These are phyloP conservation scores for Daldinia loculata DNA, from an alignment of 495 filamentous ascomycete species.

Conservation along the genomic window DNA sequence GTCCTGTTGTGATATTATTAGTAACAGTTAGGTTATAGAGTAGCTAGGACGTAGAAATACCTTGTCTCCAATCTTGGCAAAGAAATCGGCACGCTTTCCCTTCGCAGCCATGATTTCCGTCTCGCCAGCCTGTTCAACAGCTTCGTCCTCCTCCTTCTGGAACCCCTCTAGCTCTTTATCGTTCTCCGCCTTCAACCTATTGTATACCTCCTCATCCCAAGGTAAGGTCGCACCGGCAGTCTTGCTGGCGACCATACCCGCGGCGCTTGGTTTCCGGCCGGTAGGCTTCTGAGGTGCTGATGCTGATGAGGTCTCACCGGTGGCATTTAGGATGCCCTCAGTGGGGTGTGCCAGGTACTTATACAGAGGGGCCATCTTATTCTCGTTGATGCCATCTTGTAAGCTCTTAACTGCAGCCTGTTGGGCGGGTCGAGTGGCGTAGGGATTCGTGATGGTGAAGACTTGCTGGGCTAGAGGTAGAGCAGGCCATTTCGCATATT, in stretches of 20 bases:
- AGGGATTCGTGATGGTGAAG: constrained; percentile 93
- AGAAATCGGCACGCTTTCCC: constrained; percentile 95
- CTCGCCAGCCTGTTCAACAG: constrained; percentile 92
- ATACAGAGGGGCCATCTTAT: constrained; percentile 98
- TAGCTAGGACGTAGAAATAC: constrained; percentile 53
- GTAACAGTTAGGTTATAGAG: constrained; percentile 12
- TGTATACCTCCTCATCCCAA: constrained; percentile 91
- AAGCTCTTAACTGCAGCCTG: constrained; percentile 81
- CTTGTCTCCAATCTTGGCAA: constrained; percentile 94
- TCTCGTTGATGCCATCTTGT: constrained; percentile 89
- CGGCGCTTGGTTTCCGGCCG: constrained; percentile 66
- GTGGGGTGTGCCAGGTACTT: constrained; percentile 91
- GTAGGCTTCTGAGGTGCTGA: constrained; percentile 57
- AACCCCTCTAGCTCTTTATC: constrained; percentile 88
- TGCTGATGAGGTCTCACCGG: constrained; percentile 73
- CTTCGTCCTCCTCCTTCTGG: constrained; percentile 95
- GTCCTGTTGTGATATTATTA: constrained; percentile 65
- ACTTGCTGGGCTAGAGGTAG: constrained; percentile 94
- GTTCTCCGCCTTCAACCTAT: constrained; percentile 85
- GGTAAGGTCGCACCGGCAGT: constrained; percentile 71
- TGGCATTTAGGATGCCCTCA: constrained; percentile 86
- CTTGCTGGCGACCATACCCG: constrained; percentile 76
- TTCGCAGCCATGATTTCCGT: constrained; percentile 91
- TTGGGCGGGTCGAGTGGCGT: constrained; percentile 70
- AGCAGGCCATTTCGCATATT: constrained; percentile 93